Percentiles rank a stretch among this genome's conserved stretches.
Evolutionary conservation across 208 protist species (phyloP).

Genomic region (Ichthyophonus hoferi): DNA sequence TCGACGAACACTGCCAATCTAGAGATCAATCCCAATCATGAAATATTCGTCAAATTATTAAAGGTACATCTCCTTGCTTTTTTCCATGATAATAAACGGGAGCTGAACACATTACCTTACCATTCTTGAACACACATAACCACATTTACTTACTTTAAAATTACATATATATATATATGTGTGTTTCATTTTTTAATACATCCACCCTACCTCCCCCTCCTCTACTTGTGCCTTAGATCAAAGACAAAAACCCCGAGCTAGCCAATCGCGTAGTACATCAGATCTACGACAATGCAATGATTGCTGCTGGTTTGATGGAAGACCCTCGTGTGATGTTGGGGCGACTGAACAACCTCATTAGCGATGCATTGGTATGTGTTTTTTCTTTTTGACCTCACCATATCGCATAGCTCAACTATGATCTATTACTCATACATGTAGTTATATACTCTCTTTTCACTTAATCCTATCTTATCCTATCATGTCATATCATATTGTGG

Average conservation of each 20-base stretch:
- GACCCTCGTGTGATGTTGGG: conserved; percentile 25
- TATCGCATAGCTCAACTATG: too few relatives aligned
- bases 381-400: not conserved
- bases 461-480: too few relatives aligned
- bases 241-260: not conserved
- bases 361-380: not conserved
- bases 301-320: conserved; percentile 39
- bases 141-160: too few relatives aligned
- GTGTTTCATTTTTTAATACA: too few relatives aligned
- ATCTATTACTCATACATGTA: too few relatives aligned
- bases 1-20: not conserved
- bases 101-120: too few relatives aligned
- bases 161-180: too few relatives aligned
- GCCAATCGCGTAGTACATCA: conserved; percentile 15
- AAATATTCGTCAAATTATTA: conserved; percentile 16
- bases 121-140: too few relatives aligned
- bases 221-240: not conserved
- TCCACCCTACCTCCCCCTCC: not conserved
- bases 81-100: too few relatives aligned
- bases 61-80: not conserved
- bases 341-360: not conserved
- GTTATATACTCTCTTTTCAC: too few relatives aligned
- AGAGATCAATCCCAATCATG: conserved; percentile 40
- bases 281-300: conserved; percentile 41
- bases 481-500: too few relatives aligned